Conservation (phyloP, 345 rosid species). For the Leavenworthia alabamica region DNA sequence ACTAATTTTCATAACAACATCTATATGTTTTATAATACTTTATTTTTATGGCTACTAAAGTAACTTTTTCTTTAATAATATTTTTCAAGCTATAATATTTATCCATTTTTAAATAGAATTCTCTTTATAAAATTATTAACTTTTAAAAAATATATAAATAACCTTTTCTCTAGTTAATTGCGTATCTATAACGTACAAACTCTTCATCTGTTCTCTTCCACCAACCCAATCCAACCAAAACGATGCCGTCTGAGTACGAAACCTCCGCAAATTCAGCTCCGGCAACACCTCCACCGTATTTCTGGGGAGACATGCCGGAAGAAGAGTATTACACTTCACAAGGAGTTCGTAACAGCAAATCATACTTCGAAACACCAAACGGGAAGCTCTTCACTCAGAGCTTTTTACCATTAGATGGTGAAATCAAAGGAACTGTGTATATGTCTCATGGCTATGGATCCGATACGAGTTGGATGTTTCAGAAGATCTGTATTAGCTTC, state of each 20-base stretch:
- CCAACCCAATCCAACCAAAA: conserved; percentile 8
- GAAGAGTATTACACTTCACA: conserved; percentile 83
- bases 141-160: neutral
- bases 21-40: too few relatives aligned
- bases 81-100: too few relatives aligned
- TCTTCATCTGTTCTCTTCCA: neutral
- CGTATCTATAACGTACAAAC: neutral
- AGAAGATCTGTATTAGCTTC: conserved; percentile 73
- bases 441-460: conserved; percentile 95
- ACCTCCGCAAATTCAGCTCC: conserved; percentile 22
- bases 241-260: conserved; percentile 28
- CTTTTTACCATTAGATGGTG: conserved; percentile 62
- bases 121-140: neutral
- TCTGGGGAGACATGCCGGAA: conserved; percentile 87
- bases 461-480: conserved; percentile 90
- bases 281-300: conserved; percentile 38
- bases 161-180: neutral
- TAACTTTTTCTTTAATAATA: too few relatives aligned
- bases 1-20: neutral
- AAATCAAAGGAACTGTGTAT: conserved; percentile 67
- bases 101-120: too few relatives aligned
- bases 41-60: too few relatives aligned
- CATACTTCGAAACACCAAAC: conserved; percentile 78
- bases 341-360: conserved; percentile 65
- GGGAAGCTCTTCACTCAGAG: conserved; percentile 84